A percentile compares a stretch with the other conserved stretches of the same genome.
phyloP scores from a whole-genome alignment of 495 filamentous ascomycete species.

The Talaromyces borbonicus region DNA sequence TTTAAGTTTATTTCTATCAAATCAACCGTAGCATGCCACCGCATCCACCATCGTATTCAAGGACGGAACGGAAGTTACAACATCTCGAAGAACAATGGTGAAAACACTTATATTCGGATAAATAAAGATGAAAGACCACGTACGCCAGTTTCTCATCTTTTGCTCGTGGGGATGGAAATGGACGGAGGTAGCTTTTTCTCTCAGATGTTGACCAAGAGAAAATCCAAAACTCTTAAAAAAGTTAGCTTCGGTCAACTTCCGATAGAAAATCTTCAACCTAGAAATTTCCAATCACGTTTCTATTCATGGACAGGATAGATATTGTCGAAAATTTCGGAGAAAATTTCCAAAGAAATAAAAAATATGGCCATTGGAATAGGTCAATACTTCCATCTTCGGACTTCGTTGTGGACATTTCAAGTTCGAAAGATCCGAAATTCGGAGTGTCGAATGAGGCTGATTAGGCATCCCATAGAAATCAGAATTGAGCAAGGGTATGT shows the following conservation, averaged over 20 bases:
- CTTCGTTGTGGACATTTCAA: not conserved
- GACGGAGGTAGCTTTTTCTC: not conserved
- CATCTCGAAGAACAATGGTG: slow-evolving; percentile 12
- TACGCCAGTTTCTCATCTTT: not conserved
- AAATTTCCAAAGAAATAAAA: too few species aligned
- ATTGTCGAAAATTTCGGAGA: too few species aligned
- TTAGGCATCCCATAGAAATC: not conserved
- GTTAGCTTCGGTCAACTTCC: slow-evolving; percentile 6
- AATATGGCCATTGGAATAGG: too few species aligned
- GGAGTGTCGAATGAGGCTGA: not conserved
- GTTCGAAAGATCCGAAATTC: not conserved
- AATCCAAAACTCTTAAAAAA: not conserved
- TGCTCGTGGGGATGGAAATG: slow-evolving; percentile 5
- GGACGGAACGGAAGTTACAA: slow-evolving; percentile 5
- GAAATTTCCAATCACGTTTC: not conserved
- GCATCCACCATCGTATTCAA: slow-evolving; percentile 30
- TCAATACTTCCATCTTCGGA: not conserved
- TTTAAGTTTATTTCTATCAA: not conserved
- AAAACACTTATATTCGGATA: not conserved
- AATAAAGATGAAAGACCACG: not conserved
- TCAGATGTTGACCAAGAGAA: not conserved
- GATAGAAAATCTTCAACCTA: not conserved
- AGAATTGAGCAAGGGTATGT: too few species aligned
- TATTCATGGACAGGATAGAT: not conserved
- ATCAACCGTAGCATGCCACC: slow-evolving; percentile 25